phyloP scores from a whole-genome alignment of 805 yeast species.

The Pichia sporocuriosa region DNA sequence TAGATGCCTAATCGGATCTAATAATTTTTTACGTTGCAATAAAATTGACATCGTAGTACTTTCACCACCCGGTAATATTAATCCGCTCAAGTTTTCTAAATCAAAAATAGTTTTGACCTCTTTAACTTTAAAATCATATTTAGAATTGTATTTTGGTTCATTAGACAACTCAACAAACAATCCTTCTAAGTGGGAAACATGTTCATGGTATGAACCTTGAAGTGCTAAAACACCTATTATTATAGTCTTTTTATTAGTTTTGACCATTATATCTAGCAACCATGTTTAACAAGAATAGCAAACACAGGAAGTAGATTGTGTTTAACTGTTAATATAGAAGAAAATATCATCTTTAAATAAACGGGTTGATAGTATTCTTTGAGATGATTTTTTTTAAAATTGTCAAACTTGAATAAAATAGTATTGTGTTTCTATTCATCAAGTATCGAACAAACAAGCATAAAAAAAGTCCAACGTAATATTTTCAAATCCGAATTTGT shows the following conservation, averaged over 20 bases:
- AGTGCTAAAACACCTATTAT: slow-evolving; percentile 65
- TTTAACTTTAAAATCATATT: slow-evolving; percentile 29
- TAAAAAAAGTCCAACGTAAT: too few relatives aligned
- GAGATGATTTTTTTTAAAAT: too few relatives aligned
- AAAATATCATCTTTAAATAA: too few relatives aligned
- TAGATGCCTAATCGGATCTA: slow-evolving; percentile 46
- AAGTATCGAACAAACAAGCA: too few relatives aligned
- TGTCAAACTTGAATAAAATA: too few relatives aligned
- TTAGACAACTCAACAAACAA: slow-evolving; percentile 28
- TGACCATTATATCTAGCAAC: too few relatives aligned
- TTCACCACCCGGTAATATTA: slow-evolving; percentile 68
- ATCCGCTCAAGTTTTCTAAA: slow-evolving; percentile 43
- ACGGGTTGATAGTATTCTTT: too few relatives aligned
- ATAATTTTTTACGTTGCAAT: slow-evolving; percentile 56
- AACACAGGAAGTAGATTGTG: too few relatives aligned
- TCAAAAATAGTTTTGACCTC: slow-evolving; percentile 51
- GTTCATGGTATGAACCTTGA: slow-evolving; percentile 77
- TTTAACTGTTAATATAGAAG: too few relatives aligned
- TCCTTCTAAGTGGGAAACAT: slow-evolving; percentile 41
- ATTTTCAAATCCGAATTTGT: too few relatives aligned
- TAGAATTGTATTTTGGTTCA: slow-evolving; percentile 21
- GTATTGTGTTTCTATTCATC: too few relatives aligned
- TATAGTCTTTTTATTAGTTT: slow-evolving; percentile 2
- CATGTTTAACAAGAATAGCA: too few relatives aligned
- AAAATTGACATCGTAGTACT: slow-evolving; percentile 64